Base-by-base conservation (phyloP, 208 protist genomes). In the Crithidia mellificae region DNA sequence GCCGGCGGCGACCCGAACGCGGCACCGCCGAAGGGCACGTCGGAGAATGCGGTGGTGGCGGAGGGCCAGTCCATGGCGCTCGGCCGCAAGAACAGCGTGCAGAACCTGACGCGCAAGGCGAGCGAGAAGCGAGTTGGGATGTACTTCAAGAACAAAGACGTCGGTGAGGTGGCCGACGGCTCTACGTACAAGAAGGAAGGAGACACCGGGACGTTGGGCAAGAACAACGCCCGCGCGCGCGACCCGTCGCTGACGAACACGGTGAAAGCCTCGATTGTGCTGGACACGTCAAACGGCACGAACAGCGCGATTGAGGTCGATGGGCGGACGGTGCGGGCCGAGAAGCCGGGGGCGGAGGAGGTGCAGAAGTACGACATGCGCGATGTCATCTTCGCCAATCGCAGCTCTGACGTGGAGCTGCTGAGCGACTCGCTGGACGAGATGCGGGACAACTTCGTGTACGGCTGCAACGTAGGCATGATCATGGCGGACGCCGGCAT, bases 111-210 rank as follows among this genome's bases (percentile, higher is more conserved):
- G 20, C 84, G 84, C 57, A 88, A 88, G 62, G 56, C 44, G 8
- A 89, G 83, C 56, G 73, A 85, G 64, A 92, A 90, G 75, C 74
- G 84, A 1, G 79, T 92, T 20, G 87, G 87, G 19, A 88, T 92
- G 80, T 92, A 92, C 68, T 92, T 92, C 68, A 92, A 92, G 59
- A 87, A 90, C 69, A 80, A 83, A n/a, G 74, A 83, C 43, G 78
- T 68, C 1, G 41, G 72, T 14, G 68, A 89, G 29, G 69, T 52
- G 24, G 66, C 65, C n/a, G 75, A 72, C 22, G 63, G 76, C 2
- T 34, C 68, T 19, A 73, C 85, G 58, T 92, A 92, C 72, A 89
- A 90, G 71, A 85, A 88, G 71, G 83, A 90, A 6, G 82, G 81
- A 52, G 84, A 90, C 43, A 68, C 72, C 12, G 79, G 71, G 17